Evolutionary conservation across 2,329 filamentous ascomycete genomes (phyloP).

Genomic region (Fusarium coicis): DNA sequence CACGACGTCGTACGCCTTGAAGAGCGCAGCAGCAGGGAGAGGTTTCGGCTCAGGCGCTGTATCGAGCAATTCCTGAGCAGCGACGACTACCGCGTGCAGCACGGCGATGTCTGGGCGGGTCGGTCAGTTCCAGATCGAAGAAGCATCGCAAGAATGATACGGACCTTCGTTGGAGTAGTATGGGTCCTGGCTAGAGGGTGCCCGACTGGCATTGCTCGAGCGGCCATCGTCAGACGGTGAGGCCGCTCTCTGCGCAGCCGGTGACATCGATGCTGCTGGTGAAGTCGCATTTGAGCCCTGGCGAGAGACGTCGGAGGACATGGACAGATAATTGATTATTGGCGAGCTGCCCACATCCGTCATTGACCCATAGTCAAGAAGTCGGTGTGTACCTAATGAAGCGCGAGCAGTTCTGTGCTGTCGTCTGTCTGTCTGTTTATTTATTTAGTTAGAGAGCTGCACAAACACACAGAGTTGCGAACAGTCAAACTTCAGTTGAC

Average conservation of each 20-base stretch:
- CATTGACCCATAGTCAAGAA: conserved; percentile 50
- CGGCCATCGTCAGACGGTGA: conserved; percentile 45
- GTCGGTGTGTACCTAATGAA: conserved; percentile 8
- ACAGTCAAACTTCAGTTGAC: not conserved
- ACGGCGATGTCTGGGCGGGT: conserved; percentile 78
- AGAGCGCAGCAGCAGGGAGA: conserved; percentile 80
- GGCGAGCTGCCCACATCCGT: conserved; percentile 44
- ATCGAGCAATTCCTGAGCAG: conserved; percentile 73
- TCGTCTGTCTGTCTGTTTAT: not conserved
- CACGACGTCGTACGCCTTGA: conserved; percentile 81
- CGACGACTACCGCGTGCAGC: conserved; percentile 79
- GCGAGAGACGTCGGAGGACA: conserved; percentile 32
- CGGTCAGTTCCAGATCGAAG: conserved; percentile 19
- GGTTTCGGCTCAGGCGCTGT: conserved; percentile 68
- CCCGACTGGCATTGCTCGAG: conserved; percentile 43
- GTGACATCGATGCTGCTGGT: conserved; percentile 46
- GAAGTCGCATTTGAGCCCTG: conserved; percentile 37
- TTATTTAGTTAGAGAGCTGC: not conserved
- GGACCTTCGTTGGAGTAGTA: conserved; percentile 72
- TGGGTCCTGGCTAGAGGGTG: conserved; percentile 47
- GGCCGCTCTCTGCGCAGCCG: conserved; percentile 33
- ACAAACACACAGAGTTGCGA: not conserved
- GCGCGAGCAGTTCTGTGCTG: conserved; percentile 11
- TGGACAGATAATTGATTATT: conserved; percentile 43
- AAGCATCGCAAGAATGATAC: conserved; percentile 1